Base-by-base conservation (phyloP, 768 basidiomycete genomes). In the Xerocomus potaroensis region DNA sequence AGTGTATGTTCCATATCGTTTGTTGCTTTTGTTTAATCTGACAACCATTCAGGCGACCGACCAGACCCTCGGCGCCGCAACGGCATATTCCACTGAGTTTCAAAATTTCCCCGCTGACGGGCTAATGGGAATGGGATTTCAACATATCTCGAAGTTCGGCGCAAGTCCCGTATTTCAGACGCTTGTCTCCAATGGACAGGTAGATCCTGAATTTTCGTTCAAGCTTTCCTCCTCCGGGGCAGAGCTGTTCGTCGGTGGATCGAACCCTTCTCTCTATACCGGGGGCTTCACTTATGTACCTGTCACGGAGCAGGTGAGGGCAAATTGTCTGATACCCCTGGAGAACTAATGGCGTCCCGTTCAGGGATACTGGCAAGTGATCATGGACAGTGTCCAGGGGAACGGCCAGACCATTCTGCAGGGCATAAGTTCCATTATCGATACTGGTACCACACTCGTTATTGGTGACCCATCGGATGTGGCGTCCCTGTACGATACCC, bases 151-250 rank as follows among this genome's bases (percentile, higher is more conserved):
- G 3, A 59, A 45, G 5, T 73, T 65, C 44, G 48, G 55, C 23
- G 52, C 61, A 5, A 57, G 54, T 19, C 69, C 73, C 0, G 49
- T 72, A 26, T 71, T 74, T 48, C 67, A 72, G 33, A 70, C 69
- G 8, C 69, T 78, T 14, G 53, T 75, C 23, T 39, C 54, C 4
- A 64, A 78, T 45, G 62, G 61, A 12, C 37, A 58, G 45, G 59
- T 66, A 1, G 47, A 65, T 11, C 45, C 70, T 21, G 59, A 65
- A 41, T 78, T 79, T 53, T 67, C 71, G n/a, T 74, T 80, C 61
- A 76, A 75, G 57, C 61, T 79, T 21, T 59, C 73, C 4, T 32
- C 57, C 8, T 45, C 53, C 8, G 69, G 69, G 12, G 72, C 52
- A 19, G 65, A 71, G 53, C 58, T 74, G 33, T 71, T 56, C 56